Evolutionary conservation across 257 asterid genomes (phyloP), one percentile per base, ranked within the genome.

Genomic region (Solanum sitiens): DNA sequence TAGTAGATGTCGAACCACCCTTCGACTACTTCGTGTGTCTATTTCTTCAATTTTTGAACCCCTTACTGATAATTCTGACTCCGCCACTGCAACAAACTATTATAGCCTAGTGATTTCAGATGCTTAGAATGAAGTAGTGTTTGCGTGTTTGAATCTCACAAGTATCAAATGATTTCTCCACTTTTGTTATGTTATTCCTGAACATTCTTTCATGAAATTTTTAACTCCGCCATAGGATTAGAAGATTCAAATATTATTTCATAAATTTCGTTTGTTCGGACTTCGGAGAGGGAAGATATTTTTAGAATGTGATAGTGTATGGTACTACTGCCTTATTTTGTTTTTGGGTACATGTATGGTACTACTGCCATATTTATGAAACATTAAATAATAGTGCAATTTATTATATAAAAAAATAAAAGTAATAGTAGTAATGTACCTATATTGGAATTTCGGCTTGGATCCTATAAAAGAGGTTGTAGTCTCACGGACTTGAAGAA

Each of bases 381-480:
- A 74, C 53, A 74, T 74, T 37, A 50, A 44, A 70, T 50, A 44
- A 70, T 79, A 85, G 59, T 65, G 7, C 18, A 23, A 39, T 53
- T 16, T 16, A 35, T 53, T 53, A 50, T 45, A 50, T 40, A 84
- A 59, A 39, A 32, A 87, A 86, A 37, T 37, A 86, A 85, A n/a
- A 50, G 44, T 80, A 15, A 80, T 30, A 47, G 18, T 39, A 73
- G 7, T 87, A 67, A 86, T 87, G 44, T 83, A 65, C 37, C 14
- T 47, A 47, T 92, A 59, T 92, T 85, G 91, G 87, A 89, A 84
- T 89, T 89, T 91, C 76, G 87, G 87, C 92, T 87, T 65, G 72
- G 90, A 90, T 93, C 93, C 98, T 95, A 96, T 95, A 93, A 93
- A 93, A 92, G 87, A 84, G 86, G 90, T 85, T 65, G 68, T 35